Evolutionary conservation across 2,329 filamentous ascomycete genomes (phyloP).

Genomic region (Teratosphaeria destructans): DNA sequence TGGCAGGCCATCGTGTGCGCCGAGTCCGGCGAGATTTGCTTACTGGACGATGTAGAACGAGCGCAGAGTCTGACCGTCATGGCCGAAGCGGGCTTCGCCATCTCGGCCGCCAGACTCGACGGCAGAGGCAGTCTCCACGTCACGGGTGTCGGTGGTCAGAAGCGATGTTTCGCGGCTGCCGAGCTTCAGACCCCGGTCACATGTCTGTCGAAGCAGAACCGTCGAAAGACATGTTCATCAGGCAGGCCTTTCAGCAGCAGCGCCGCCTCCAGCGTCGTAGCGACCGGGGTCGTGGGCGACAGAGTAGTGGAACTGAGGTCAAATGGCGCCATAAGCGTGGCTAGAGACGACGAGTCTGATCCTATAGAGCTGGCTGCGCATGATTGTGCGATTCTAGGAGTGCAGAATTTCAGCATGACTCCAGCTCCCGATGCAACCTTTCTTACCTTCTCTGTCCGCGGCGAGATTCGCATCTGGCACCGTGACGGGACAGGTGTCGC

Average conservation of each 20-base stretch:
- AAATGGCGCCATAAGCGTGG: neutral
- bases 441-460: slow-evolving; percentile 78
- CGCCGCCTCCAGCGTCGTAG: slow-evolving; percentile 21
- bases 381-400: slow-evolving; percentile 54
- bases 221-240: slow-evolving; percentile 11
- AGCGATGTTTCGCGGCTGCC: slow-evolving; percentile 34
- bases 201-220: slow-evolving; percentile 5
- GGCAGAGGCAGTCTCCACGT: slow-evolving; percentile 51
- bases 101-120: slow-evolving; percentile 56
- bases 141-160: slow-evolving; percentile 54
- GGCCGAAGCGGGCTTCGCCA: slow-evolving; percentile 54
- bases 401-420: slow-evolving; percentile 52
- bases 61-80: slow-evolving; percentile 61
- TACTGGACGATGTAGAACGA: slow-evolving; percentile 67
- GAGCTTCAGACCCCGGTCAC: slow-evolving; percentile 25
- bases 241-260: slow-evolving; percentile 2
- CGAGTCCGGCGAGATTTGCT: slow-evolving; percentile 79
- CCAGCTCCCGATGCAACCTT: slow-evolving; percentile 61
- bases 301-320: slow-evolving; percentile 18
- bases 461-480: slow-evolving; percentile 75
- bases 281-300: slow-evolving; percentile 28
- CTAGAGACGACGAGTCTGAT: slow-evolving; percentile 5
- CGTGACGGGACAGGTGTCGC: slow-evolving; percentile 57
- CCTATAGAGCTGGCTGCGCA: slow-evolving; percentile 44
- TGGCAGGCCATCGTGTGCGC: slow-evolving; percentile 73